Evolutionary conservation across 2,329 filamentous ascomycete species (phyloP).

Genomic region (Leptographium wingfieldii): DNA sequence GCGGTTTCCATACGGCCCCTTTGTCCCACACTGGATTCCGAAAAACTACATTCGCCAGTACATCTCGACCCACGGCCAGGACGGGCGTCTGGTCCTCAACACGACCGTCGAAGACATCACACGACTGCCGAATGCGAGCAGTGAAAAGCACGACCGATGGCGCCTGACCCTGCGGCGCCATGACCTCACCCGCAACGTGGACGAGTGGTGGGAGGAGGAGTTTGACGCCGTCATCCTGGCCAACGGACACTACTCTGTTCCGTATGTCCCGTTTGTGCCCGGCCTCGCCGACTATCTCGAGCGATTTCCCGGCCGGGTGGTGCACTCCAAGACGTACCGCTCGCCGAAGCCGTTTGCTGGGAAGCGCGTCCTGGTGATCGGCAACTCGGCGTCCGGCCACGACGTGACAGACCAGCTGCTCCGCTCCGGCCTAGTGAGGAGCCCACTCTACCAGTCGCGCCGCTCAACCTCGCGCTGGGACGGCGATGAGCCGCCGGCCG

Average conservation of each 20-base stretch:
- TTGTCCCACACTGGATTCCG: conserved; percentile 42
- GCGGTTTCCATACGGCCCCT: conserved; percentile 48
- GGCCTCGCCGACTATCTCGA: conserved; percentile 36
- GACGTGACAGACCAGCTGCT: conserved; percentile 70
- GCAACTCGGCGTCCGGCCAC: conserved; percentile 71
- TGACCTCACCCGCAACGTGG: conserved; percentile 28
- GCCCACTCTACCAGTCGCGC: conserved; percentile 48
- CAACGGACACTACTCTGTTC: conserved; percentile 47
- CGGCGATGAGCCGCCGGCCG: conserved; percentile 37
- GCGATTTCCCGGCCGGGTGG: conserved; percentile 33
- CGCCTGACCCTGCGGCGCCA: conserved; percentile 34
- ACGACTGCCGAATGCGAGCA: conserved; percentile 19
- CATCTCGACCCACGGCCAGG: conserved; percentile 35
- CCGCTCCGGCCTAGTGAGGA: conserved; percentile 20
- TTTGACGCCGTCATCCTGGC: conserved; percentile 52
- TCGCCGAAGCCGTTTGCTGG: conserved; percentile 45
- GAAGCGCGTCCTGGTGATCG: conserved; percentile 72
- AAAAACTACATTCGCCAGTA: conserved; percentile 44
- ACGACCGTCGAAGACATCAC: conserved; percentile 39
- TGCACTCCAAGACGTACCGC: conserved; percentile 73
- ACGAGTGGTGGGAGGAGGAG: conserved; percentile 47
- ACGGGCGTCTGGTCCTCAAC: conserved; percentile 31
- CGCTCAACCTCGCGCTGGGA: conserved; percentile 37
- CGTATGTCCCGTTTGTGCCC: conserved; percentile 34
- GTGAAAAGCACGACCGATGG: conserved; percentile 32